A percentile compares a stretch with the other conserved stretches of the same genome.
These are phyloP conservation scores for Aureoboletus auriporus DNA, from an alignment of 768 basidiomycete genomes.

Conservation along the genomic window DNA sequence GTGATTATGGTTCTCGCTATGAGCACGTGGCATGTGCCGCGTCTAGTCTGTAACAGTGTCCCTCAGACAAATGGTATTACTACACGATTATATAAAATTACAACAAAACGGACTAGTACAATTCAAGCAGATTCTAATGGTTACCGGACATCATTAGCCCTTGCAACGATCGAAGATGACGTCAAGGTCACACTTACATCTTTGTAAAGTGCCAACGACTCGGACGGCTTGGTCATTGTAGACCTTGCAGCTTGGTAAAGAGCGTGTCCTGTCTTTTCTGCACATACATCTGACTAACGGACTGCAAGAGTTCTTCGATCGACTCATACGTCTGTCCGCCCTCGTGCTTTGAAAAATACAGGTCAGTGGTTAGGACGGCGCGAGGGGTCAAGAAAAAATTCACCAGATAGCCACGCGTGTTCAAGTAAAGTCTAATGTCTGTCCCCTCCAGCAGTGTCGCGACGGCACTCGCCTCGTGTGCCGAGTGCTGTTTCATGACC, in stretches of 20 bases:
- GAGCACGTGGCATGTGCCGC: too few relatives aligned
- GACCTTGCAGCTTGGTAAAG: conserved; percentile 43
- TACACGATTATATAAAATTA: too few relatives aligned
- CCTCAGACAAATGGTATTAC: too few relatives aligned
- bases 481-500: conserved; percentile 32
- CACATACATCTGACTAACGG: conserved; percentile 52
- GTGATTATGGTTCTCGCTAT: too few relatives aligned
- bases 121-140: not conserved
- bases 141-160: conserved; percentile 7
- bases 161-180: not conserved
- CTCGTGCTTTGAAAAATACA: conserved; percentile 20
- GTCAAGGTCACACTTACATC: conserved; percentile 10
- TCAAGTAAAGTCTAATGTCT: conserved; percentile 43
- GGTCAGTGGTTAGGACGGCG: conserved; percentile 8
- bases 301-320: conserved; percentile 53
- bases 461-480: conserved; percentile 47
- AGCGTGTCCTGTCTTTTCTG: conserved; percentile 44
- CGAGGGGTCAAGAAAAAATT: conserved; percentile 9
- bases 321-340: conserved; percentile 45
- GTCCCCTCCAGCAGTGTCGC: conserved; percentile 57
- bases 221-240: conserved; percentile 34
- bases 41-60: too few relatives aligned
- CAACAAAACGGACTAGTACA: too few relatives aligned
- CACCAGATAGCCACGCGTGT: conserved; percentile 55
- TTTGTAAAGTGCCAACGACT: not conserved